A percentile compares a stretch with the other conserved stretches of the same genome.
Conservation (phyloP, 495 filamentous ascomycete genomes). For the Letharia lupina region DNA sequence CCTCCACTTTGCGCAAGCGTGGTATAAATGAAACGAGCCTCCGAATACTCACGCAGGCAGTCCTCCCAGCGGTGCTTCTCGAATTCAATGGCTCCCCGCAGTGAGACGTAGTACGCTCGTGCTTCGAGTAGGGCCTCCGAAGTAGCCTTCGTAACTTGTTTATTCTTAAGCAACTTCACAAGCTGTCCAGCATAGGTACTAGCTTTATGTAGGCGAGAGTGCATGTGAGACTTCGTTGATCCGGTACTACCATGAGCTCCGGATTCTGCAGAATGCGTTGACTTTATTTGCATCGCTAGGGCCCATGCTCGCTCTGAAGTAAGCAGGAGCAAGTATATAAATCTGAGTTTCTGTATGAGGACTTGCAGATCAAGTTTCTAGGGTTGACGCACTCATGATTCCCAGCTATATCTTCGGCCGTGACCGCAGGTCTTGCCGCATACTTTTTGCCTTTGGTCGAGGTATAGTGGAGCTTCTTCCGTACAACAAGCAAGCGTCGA, state of each 20-base stretch:
- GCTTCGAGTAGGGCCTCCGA: constrained; percentile 75
- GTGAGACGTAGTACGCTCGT: constrained; percentile 66
- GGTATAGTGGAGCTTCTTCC: constrained; percentile 73
- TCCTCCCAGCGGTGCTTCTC: constrained; percentile 81
- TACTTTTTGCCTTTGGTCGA: constrained; percentile 82
- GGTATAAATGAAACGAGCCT: constrained; percentile 74
- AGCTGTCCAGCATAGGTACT: constrained; percentile 60
- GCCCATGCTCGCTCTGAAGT: constrained; percentile 92
- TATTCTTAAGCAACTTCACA: constrained; percentile 53
- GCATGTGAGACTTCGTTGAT: constrained; percentile 72
- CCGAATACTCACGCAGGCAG: constrained; percentile 66
- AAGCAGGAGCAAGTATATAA: constrained; percentile 69
- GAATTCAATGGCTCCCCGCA: constrained; percentile 67
- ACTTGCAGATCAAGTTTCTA: neutral
- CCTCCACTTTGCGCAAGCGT: constrained; percentile 50
- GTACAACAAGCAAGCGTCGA: constrained; percentile 70
- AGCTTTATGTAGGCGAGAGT: constrained; percentile 77
- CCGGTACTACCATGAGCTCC: constrained; percentile 65
- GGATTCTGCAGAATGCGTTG: constrained; percentile 65
- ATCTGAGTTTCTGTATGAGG: constrained; percentile 42
- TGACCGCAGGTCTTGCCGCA: constrained; percentile 59
- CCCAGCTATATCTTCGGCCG: constrained; percentile 63
- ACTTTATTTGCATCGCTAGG: constrained; percentile 90
- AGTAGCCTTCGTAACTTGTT: constrained; percentile 50
- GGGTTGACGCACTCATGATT: constrained; percentile 56